phyloP scores from a whole-genome alignment of 805 yeast genomes.

The Brettanomyces custersianus region DNA sequence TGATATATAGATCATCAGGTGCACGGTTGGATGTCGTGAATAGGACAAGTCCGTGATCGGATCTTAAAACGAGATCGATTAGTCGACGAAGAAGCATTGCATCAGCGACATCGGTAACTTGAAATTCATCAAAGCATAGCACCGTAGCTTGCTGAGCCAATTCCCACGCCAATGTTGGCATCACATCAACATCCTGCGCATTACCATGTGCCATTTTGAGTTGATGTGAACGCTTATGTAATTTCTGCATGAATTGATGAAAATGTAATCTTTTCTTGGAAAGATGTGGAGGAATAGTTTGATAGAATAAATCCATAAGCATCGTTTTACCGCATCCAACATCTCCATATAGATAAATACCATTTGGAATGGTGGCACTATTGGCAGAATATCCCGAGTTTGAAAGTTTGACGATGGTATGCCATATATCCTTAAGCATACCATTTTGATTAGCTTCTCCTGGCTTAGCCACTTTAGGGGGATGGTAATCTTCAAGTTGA shows the following conservation, averaged over 20 bases:
- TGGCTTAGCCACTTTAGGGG: slow-evolving; percentile 53
- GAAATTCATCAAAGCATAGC: slow-evolving; percentile 93
- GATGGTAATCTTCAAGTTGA: slow-evolving; percentile 44
- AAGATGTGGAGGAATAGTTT: slow-evolving; percentile 69
- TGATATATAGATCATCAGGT: slow-evolving; percentile 86
- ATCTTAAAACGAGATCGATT: slow-evolving; percentile 53
- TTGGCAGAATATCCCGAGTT: not conserved
- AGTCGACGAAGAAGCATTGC: slow-evolving; percentile 89
- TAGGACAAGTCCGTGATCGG: slow-evolving; percentile 73
- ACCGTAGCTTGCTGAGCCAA: slow-evolving; percentile 70
- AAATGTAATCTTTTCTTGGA: slow-evolving; percentile 81
- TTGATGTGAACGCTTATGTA: slow-evolving; percentile 81
- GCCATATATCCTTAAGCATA: slow-evolving; percentile 20
- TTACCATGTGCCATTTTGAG: slow-evolving; percentile 59
- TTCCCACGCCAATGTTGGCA: slow-evolving; percentile 77
- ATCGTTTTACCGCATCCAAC: slow-evolving; percentile 98
- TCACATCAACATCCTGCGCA: slow-evolving; percentile 62
- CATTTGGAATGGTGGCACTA: slow-evolving; percentile 45
- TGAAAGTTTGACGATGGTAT: not conserved
- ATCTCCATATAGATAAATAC: slow-evolving; percentile 91
- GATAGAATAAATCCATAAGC: slow-evolving; percentile 93
- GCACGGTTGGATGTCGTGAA: slow-evolving; percentile 94
- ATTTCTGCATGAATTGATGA: slow-evolving; percentile 93
- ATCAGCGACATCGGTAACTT: slow-evolving; percentile 97
- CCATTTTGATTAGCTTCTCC: slow-evolving; percentile 13